Evolutionary conservation across 2,329 filamentous ascomycete species (phyloP), one percentile per base, ranked within the genome.

Genomic region (Paecilomyces sp.): DNA sequence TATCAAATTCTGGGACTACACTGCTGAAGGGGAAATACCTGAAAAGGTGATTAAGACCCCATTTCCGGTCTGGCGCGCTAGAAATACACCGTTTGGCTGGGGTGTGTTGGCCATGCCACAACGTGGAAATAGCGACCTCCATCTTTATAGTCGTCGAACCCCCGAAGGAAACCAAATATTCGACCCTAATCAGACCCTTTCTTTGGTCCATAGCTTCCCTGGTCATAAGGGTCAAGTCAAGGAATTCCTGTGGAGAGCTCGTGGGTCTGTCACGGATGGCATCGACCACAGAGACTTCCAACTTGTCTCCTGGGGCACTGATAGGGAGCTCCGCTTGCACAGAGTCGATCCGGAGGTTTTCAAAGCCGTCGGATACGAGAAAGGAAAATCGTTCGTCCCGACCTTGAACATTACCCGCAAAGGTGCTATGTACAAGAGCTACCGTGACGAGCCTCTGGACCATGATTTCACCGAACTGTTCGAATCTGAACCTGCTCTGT

Each of bases 1-100:
- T 50, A 93, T 97, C 75, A 96, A 95, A 71, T 89, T 96, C 64
- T 97, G 92, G 92, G 89, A 96, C 72, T 91, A 92, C 66, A 81
- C 79, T 1, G 79, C 83, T 18, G 80, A 85, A 3, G 80, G 81
- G 2, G 82, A 90, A 62, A 77, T 81, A 18, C 88, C 90, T 0
- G 88, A 93, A 69, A 86, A 90, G 61, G 83, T 92, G 53, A 92
- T 97, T 58, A 81, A 83, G 55, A 94, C 92, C 1, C 84, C 88
- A 2, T 96, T 92, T 68, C 93, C 92, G 0, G 88, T 96, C 24
- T 96, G 92, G 91, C 85, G 92, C 68, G 92, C 93, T 56, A 85
- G 92, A 2, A 91, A 97, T 70, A 95, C 92, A 0, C 92, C 92
- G 0, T 97, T 97, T 72, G 91, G 91, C 31, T 86, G 84, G 73